Evolutionary conservation across 371 early-diverging fungal species (phyloP), one percentile per base, ranked within the genome.

Genomic region (Actinomucor elegans): DNA sequence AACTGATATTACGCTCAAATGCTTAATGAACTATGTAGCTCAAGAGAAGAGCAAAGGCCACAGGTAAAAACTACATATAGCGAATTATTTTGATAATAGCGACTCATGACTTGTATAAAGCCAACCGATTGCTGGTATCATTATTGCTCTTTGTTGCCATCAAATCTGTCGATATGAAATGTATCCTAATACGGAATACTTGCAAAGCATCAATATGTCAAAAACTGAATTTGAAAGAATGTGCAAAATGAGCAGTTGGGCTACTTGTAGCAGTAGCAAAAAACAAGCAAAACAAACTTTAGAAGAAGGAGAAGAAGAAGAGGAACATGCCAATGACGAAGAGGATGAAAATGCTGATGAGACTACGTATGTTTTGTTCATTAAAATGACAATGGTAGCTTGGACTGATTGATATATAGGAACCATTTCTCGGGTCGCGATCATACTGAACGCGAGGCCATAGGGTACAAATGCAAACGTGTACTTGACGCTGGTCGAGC

Each of bases 81-180:
- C n/a, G n/a, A 7, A 1, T 34, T 34, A 27, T 14, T 26, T 33
- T 32, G 17, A 23, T 5, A 48, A 12, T 34, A 37, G 24, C 63
- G 73, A n/a, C n/a, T n/a, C n/a, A n/a, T n/a, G n/a, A n/a, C n/a
- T n/a, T n/a, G n/a, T n/a, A n/a, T n/a, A n/a, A n/a, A n/a, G n/a
- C 15, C 60, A 69, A 10, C 77, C 81, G 17, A 77, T 93, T 9
- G 64, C 73, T 6, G 93, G 91, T 11, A 77, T 94, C 21, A 73
- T 91, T 20, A 92, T 95, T 47, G 96, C 96, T 18, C 80, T 93
- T 3, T 95, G 96, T 65, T 95, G 96, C 53, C 96, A 95, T 67
- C 94, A 94, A 50, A 57, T 85, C 4, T 94, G 93, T 66, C 83
- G 80, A n/a, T 86, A 83, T 53, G 83, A 82, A 45, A 86, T 86